These are phyloP conservation scores for Rickenella mellea DNA, from an alignment of 768 basidiomycete species.

Conservation along the genomic window DNA sequence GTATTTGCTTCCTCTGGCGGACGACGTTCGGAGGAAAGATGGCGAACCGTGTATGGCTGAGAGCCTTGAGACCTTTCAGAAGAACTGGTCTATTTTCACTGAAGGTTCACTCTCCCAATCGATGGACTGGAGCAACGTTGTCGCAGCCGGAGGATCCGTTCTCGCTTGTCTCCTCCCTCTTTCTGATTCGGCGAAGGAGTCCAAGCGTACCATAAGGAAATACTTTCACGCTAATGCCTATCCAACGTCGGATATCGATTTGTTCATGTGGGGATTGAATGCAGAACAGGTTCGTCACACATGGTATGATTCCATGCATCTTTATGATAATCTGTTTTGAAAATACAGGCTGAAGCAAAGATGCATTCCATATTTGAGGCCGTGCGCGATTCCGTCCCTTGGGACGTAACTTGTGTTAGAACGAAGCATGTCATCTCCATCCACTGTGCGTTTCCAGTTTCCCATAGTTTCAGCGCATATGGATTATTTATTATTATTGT, in stretches of 20 bases:
- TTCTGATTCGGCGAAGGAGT: constrained; percentile 35
- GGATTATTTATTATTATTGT: neutral
- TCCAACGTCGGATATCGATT: constrained; percentile 53
- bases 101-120: constrained; percentile 54
- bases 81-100: constrained; percentile 55
- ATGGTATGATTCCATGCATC: neutral
- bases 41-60: constrained; percentile 40
- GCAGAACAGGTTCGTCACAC: constrained; percentile 33
- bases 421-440: constrained; percentile 60
- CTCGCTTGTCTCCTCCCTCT: constrained; percentile 48
- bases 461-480: neutral
- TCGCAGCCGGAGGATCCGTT: constrained; percentile 53
- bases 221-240: constrained; percentile 45
- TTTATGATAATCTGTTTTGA: neutral
- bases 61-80: constrained; percentile 47
- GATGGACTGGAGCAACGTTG: constrained; percentile 52
- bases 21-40: constrained; percentile 34
- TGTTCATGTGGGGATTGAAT: constrained; percentile 53
- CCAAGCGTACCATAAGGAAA: constrained; percentile 49
- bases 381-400: constrained; percentile 54
- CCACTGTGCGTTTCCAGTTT: constrained; percentile 41
- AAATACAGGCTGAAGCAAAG: constrained; percentile 43
- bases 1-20: constrained; percentile 45
- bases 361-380: constrained; percentile 52
- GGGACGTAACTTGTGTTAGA: constrained; percentile 60